Conservation (phyloP, 2,329 filamentous ascomycete species). For the Blastomyces gilchristii region DNA sequence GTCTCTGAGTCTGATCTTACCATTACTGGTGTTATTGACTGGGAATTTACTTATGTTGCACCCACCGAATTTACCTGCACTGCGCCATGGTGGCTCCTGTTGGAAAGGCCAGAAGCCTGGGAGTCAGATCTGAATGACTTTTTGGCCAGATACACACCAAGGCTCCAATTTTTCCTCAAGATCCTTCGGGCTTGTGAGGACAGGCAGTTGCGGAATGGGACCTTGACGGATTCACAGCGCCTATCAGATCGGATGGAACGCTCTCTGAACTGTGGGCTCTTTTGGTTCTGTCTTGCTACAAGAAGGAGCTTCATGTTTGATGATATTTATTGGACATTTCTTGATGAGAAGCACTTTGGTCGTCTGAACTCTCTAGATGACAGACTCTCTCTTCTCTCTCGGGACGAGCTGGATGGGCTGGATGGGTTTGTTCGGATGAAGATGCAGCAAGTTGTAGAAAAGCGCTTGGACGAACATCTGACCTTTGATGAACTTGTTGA, state of each 20-base stretch:
- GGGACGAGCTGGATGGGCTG: conserved; percentile 5
- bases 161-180: conserved; percentile 19
- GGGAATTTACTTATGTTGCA: conserved; percentile 22
- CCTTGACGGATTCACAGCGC: conserved; percentile 13
- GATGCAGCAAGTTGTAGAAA: conserved; percentile 5
- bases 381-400: conserved; percentile 6
- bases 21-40: conserved; percentile 21
- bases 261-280: conserved; percentile 20
- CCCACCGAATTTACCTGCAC: conserved; percentile 17
- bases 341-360: conserved; percentile 8
- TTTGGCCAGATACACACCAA: conserved; percentile 18
- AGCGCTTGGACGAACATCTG: conserved; percentile 5
- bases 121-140: conserved; percentile 17
- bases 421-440: conserved; percentile 6
- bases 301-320: conserved; percentile 21
- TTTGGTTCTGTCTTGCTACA: conserved; percentile 22
- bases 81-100: conserved; percentile 20
- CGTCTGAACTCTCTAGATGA: conserved; percentile 6
- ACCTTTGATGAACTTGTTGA: conserved; percentile 9
- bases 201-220: conserved; percentile 11
- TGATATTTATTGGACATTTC: conserved; percentile 10
- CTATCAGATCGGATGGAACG: conserved; percentile 20
- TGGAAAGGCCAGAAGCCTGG: conserved; percentile 16
- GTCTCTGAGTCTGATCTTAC: conserved; percentile 15
- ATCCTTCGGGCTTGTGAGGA: conserved; percentile 18